Base-by-base conservation (phyloP, 768 basidiomycete genomes). In the Amanita pseudoporphyria region DNA sequence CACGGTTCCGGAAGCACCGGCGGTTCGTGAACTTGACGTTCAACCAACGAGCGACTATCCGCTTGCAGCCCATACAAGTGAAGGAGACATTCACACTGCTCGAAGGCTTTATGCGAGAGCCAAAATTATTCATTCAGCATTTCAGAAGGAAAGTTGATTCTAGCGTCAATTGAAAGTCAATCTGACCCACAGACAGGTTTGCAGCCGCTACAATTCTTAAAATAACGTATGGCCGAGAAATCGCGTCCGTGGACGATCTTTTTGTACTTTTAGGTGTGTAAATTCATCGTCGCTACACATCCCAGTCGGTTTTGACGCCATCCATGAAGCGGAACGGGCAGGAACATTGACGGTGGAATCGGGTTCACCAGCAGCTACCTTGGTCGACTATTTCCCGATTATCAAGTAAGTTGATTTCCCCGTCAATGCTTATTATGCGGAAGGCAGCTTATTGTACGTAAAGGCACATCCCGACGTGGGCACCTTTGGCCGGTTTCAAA, bases 1-100 rank as follows among this genome's bases (percentile, higher is more conserved):
- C 69, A n/a, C 67, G 71, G 36, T 74, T 77, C 58, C 66, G 75
- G 52, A 75, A 70, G 60, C 75, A 77, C 58, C 69, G 74, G 40
- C 71, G 74, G 13, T 74, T 72, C 54, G 71, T 76, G 35, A 72
- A 76, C 45, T 67, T 72, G 53, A 62, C 65, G 26, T 77, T 77
- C 57, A 76, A 76, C 57, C 67, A 69, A 41, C 63, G 65, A 50
- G 69, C 70, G 14, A 57, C 68, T n/a, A 44, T 58, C 47, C 58
- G 59, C 46, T 68, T 72, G 53, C 66, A 62, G 21, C 69, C 71
- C 26, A 59, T 76, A 4, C 73, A 74, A 54, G 61, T 67, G 54
- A 67, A 68, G 59, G 72, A 73, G 54, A 62, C 64, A 6, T 53
- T 68, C n/a, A 63, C 62, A 16, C 63, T 75, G 42, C 62, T 77